phyloP scores from a whole-genome alignment of 2,329 filamentous ascomycete genomes.

The Neopestalotiopsis sp. region DNA sequence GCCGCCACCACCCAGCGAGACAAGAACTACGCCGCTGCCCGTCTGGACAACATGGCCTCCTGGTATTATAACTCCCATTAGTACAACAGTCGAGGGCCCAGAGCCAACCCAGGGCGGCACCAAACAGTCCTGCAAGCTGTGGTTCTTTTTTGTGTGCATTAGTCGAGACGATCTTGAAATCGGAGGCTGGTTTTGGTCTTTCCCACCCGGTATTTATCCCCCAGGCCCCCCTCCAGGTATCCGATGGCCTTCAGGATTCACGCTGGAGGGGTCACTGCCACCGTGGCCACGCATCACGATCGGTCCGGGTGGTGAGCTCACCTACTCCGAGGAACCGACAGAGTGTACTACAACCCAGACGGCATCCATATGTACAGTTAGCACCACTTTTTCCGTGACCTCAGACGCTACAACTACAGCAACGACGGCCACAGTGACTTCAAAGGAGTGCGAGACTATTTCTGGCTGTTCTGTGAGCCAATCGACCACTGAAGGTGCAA shows the following conservation, averaged over 20 bases:
- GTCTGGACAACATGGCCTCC: too few species aligned
- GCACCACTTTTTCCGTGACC: too few species aligned
- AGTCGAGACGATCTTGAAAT: conserved; percentile 22
- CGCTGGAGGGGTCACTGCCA: background rate
- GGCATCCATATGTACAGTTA: too few species aligned
- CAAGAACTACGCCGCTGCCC: too few species aligned
- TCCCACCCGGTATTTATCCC: conserved; percentile 25
- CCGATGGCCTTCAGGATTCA: too few species aligned
- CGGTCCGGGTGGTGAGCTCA: conserved; percentile 4
- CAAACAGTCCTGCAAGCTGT: conserved; percentile 22
- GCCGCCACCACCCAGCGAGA: conserved; percentile 4
- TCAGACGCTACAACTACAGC: too few species aligned
- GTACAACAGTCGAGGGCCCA: conserved; percentile 20
- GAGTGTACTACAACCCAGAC: conserved; percentile 3
- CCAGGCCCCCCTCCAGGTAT: conserved; percentile 22
- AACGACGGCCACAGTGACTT: too few species aligned
- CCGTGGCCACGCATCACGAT: background rate
- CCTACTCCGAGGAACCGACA: background rate
- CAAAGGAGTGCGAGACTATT: too few species aligned
- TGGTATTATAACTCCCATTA: conserved; percentile 15
- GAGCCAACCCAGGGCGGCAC: conserved; percentile 24
- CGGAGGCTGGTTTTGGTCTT: conserved; percentile 19
- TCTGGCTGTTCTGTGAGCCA: too few species aligned
- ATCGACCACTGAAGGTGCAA: too few species aligned
- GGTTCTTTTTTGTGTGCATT: conserved; percentile 30